A percentile compares a stretch with the other conserved stretches of the same genome.
Conservation (phyloP, 306 rosid genomes). For the Luffa acutangula region DNA sequence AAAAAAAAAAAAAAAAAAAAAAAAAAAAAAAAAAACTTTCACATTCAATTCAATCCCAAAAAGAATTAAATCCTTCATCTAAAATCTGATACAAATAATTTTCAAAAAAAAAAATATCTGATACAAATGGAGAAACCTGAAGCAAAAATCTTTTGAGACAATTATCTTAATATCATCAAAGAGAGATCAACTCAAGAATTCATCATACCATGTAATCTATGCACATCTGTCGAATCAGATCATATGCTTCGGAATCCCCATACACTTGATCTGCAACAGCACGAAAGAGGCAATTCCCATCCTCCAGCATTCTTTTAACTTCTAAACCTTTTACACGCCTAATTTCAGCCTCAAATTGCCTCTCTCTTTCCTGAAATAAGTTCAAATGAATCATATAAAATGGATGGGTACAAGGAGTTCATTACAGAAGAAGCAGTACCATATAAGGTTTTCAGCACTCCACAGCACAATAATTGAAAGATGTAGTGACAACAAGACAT, state of each 20-base stretch:
- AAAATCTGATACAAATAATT: neutral
- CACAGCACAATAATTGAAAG: neutral
- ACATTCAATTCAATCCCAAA: neutral
- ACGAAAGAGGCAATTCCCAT: constrained; percentile 97
- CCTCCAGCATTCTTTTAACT: constrained; percentile 82
- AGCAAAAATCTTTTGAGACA: neutral
- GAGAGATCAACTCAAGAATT: neutral
- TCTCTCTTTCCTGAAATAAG: constrained; percentile 69
- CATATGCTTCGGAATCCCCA: constrained; percentile 76
- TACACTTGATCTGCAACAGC: constrained; percentile 96
- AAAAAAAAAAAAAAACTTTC: neutral
- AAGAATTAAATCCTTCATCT: neutral
- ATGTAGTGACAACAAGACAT: neutral
- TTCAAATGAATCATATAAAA: neutral
- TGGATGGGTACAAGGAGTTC: neutral
- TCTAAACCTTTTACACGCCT: constrained; percentile 72
- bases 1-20: too few relatives aligned
- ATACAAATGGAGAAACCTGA: neutral
- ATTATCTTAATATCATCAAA: neutral
- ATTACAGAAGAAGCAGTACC: neutral
- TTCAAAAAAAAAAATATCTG: too few relatives aligned
- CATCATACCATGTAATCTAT: constrained; percentile 78
- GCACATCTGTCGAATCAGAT: constrained; percentile 79
- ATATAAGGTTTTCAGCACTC: neutral
- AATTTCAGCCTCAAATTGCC: constrained; percentile 81